These are phyloP conservation scores for Chytriomyces confervae DNA, from an alignment of 192 early-diverging fungal species.

Conservation along the genomic window DNA sequence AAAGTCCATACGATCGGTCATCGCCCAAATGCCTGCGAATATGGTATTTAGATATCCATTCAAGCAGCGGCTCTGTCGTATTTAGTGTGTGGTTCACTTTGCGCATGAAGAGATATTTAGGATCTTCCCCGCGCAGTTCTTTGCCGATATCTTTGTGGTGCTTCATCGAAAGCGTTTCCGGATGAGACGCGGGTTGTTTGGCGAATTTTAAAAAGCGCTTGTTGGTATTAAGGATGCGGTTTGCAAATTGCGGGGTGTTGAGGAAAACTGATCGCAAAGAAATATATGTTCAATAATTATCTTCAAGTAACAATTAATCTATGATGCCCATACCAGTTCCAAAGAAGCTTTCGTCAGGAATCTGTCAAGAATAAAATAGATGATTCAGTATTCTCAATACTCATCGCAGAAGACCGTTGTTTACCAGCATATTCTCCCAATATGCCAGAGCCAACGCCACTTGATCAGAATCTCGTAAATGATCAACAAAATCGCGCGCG, in stretches of 20 bases:
- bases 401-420: neutral
- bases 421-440: conserved; percentile 34
- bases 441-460: conserved; percentile 39
- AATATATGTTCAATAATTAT: neutral
- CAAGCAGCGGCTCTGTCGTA: conserved; percentile 2
- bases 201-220: conserved; percentile 42
- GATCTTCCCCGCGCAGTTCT: conserved; percentile 9
- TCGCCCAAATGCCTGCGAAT: conserved; percentile 26
- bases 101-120: conserved; percentile 49
- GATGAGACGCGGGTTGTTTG: conserved; percentile 21
- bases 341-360: conserved; percentile 48
- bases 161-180: conserved; percentile 13
- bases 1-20: neutral
- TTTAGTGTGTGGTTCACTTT: conserved; percentile 43
- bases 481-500: conserved; percentile 34
- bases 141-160: neutral
- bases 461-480: conserved; percentile 14
- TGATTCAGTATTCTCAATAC: neutral
- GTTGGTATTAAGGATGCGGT: conserved; percentile 26
- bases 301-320: too few relatives aligned
- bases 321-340: conserved; percentile 23
- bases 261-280: conserved; percentile 15
- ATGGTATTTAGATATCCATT: conserved; percentile 51
- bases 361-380: neutral
- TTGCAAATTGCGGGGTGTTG: conserved; percentile 35